Conservation (phyloP, 371 early-diverging fungal species). For the Modicella reniformis region DNA sequence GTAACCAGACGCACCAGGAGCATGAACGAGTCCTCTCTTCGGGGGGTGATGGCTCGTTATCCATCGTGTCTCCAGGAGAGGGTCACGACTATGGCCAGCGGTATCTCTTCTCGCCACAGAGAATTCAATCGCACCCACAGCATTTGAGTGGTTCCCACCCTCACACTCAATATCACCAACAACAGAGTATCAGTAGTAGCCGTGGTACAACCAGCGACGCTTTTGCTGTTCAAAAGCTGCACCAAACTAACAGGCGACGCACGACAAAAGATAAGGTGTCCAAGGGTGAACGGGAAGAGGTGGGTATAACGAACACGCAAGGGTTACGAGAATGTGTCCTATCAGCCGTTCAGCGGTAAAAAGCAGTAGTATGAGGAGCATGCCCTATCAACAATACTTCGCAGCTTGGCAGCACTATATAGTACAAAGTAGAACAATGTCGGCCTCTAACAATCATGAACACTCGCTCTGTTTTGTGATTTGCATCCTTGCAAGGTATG, state of each 20-base stretch:
- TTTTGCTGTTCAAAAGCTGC: background rate
- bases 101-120: background rate
- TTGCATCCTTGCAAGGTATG: constrained; percentile 35
- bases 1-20: background rate
- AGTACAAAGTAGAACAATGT: constrained; percentile 5
- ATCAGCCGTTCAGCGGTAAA: no score
- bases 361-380: background rate
- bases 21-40: background rate
- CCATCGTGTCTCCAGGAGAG: background rate
- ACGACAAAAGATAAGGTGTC: constrained; percentile 27
- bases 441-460: background rate
- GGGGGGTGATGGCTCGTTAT: background rate
- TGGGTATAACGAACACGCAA: background rate
- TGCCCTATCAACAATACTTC: no score
- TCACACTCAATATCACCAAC: constrained; percentile 17
- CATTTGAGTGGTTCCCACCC: background rate
- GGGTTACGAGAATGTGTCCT: no score
- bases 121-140: background rate
- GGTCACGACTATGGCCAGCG: background rate
- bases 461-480: background rate
- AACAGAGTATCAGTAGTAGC: constrained; percentile 7
- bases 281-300: constrained; percentile 54
- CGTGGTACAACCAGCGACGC: background rate
- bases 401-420: background rate
- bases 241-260: constrained; percentile 23